Evolutionary conservation across 768 basidiomycete species (phyloP).

Genomic region (Pisolithus tinctorius): DNA sequence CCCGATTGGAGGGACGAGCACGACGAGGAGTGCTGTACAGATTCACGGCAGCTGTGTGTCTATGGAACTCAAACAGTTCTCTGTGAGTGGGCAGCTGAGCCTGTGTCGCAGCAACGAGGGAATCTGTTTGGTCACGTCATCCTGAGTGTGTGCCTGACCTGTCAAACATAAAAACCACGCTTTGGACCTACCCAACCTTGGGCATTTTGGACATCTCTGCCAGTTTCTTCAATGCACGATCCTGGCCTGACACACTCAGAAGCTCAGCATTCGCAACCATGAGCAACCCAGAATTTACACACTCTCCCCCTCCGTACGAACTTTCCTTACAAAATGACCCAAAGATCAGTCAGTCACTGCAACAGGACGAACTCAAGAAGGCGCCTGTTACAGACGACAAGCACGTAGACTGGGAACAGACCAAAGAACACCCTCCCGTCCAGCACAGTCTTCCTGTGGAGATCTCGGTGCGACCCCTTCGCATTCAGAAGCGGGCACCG

Average conservation of each 20-base stretch:
- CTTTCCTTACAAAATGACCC: conserved; percentile 40
- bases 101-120: no score
- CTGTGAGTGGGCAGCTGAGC: no score
- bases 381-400: conserved; percentile 6
- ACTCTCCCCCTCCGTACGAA: conserved; percentile 38
- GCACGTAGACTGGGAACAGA: conserved; percentile 14
- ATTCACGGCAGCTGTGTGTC: no score
- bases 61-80: no score
- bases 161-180: conserved; percentile 4
- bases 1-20: no score
- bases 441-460: conserved; percentile 4
- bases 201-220: background rate
- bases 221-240: conserved; percentile 1
- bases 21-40: background rate
- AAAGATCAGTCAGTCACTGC: conserved; percentile 34
- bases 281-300: conserved; percentile 18
- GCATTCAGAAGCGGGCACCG: conserved; percentile 5
- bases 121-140: no score
- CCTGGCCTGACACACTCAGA: background rate
- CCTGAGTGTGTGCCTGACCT: background rate
- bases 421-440: conserved; percentile 6
- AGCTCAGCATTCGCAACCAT: conserved; percentile 8
- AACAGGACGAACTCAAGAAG: conserved; percentile 7
- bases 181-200: background rate
- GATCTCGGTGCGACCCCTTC: conserved; percentile 1